These are phyloP conservation scores for Hawksworthiomyces lignivorus DNA, from an alignment of 2,329 filamentous ascomycete species.

Conservation along the genomic window DNA sequence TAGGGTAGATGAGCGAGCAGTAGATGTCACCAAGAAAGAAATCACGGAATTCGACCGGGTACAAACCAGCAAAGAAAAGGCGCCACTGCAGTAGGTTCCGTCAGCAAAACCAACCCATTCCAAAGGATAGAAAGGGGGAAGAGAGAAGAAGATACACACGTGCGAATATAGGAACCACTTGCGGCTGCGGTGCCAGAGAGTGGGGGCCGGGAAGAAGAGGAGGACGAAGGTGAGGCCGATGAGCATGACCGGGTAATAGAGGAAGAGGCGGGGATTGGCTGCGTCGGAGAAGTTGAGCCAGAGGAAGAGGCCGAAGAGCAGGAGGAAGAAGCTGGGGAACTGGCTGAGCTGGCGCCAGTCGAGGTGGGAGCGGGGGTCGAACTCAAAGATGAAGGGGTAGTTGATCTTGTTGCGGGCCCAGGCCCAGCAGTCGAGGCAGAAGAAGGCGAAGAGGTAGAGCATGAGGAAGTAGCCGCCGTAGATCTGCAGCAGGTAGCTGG, in stretches of 20 bases:
- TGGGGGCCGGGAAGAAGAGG: constrained; percentile 66
- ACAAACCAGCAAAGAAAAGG: constrained; percentile 74
- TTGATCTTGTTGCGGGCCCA: constrained; percentile 87
- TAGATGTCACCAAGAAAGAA: constrained; percentile 98
- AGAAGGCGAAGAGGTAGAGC: constrained; percentile 72
- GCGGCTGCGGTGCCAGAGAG: constrained; percentile 69
- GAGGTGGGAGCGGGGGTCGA: constrained; percentile 75
- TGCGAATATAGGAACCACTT: constrained; percentile 87
- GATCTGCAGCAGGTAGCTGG: constrained; percentile 72
- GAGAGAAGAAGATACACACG: constrained; percentile 41
- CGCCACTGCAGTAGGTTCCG: constrained; percentile 60
- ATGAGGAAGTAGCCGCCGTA: constrained; percentile 90
- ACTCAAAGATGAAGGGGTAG: constrained; percentile 94
- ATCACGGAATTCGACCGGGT: constrained; percentile 92
- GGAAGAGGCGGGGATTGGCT: constrained; percentile 59
- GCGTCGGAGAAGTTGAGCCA: constrained; percentile 81
- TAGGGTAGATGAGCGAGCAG: constrained; percentile 86
- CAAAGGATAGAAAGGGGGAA: neutral
- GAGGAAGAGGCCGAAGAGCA: constrained; percentile 70
- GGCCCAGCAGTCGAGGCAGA: constrained; percentile 74
- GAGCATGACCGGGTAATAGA: constrained; percentile 81
- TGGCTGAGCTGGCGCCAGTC: constrained; percentile 86
- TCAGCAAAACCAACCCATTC: too few species aligned
- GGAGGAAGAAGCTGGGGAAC: constrained; percentile 77
- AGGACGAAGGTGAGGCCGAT: constrained; percentile 60